Conservation (phyloP, 805 yeast genomes). For the Maudiozyma serrabonitensis region DNA sequence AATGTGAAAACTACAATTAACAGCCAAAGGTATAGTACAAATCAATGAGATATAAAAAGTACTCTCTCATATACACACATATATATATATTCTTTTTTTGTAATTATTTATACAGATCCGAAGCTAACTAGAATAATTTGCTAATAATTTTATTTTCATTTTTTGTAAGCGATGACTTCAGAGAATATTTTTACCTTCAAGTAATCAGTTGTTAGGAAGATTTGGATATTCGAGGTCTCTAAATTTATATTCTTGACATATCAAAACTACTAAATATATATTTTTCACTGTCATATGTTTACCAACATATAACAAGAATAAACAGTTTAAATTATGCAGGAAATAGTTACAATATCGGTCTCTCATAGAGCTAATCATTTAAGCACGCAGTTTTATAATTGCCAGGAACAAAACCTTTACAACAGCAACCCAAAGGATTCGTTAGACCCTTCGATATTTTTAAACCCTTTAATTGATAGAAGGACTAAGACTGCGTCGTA, state of each 20-base stretch:
- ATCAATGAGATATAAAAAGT: background rate
- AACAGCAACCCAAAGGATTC: constrained; percentile 11
- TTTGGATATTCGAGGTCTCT: no score
- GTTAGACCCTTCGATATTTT: constrained; percentile 38
- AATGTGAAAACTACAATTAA: constrained; percentile 13
- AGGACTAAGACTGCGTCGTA: constrained; percentile 44
- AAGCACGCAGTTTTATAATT: constrained; percentile 71
- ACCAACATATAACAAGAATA: background rate
- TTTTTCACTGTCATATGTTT: background rate
- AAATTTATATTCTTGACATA: no score
- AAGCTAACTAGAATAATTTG: background rate
- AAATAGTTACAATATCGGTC: constrained; percentile 59
- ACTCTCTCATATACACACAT: background rate
- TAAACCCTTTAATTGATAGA: constrained; percentile 33
- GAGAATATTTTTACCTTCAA: background rate
- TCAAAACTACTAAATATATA: background rate
- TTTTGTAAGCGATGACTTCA: background rate
- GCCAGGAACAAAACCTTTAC: constrained; percentile 62
- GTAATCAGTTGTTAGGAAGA: background rate
- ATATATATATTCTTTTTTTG: background rate
- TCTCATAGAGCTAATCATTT: constrained; percentile 70
- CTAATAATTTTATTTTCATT: background rate
- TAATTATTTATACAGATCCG: background rate
- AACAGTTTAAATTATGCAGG: constrained; percentile 42
- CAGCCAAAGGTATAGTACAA: background rate